Conservation (phyloP, 108 stramenopile genomes). For the Cyclotella sp. region DNA sequence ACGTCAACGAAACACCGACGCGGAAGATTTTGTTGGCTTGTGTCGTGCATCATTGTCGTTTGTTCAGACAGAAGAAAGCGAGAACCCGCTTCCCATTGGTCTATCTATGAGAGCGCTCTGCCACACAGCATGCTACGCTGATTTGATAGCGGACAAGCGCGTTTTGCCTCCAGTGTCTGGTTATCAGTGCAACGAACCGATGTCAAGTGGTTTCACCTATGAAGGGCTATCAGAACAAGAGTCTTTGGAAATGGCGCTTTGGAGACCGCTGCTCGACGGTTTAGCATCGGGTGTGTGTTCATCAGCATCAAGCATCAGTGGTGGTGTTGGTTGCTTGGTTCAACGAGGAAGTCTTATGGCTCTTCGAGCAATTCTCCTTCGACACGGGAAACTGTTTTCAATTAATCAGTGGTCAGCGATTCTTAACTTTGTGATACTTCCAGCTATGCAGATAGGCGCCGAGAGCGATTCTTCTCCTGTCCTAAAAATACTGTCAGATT, state of each 20-base stretch:
- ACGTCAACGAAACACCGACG: constrained; percentile 71
- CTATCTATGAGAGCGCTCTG: constrained; percentile 89
- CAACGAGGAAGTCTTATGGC: constrained; percentile 86
- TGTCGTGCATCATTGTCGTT: constrained; percentile 81
- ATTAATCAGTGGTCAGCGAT: constrained; percentile 64
- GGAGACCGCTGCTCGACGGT: constrained; percentile 87
- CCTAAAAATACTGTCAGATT: constrained; percentile 76
- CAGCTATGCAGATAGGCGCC: constrained; percentile 73
- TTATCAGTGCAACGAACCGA: constrained; percentile 54
- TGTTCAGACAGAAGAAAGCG: constrained; percentile 60
- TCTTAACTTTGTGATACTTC: constrained; percentile 66
- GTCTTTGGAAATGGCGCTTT: constrained; percentile 82
- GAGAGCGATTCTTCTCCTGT: constrained; percentile 72
- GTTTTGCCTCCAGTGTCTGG: constrained; percentile 70
- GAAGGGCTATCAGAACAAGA: constrained; percentile 69
- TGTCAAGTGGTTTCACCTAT: constrained; percentile 71
- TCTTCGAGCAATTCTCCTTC: constrained; percentile 80
- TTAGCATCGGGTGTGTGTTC: constrained; percentile 76
- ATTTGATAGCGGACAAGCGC: constrained; percentile 74
- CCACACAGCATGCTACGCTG: constrained; percentile 89
- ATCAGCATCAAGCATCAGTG: constrained; percentile 59
- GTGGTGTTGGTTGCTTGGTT: constrained; percentile 82
- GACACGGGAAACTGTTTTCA: constrained; percentile 80
- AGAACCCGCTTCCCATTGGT: constrained; percentile 68
- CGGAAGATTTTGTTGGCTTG: constrained; percentile 86